Conservation (phyloP, 164 flowering plant genomes). For the Sedum album region DNA sequence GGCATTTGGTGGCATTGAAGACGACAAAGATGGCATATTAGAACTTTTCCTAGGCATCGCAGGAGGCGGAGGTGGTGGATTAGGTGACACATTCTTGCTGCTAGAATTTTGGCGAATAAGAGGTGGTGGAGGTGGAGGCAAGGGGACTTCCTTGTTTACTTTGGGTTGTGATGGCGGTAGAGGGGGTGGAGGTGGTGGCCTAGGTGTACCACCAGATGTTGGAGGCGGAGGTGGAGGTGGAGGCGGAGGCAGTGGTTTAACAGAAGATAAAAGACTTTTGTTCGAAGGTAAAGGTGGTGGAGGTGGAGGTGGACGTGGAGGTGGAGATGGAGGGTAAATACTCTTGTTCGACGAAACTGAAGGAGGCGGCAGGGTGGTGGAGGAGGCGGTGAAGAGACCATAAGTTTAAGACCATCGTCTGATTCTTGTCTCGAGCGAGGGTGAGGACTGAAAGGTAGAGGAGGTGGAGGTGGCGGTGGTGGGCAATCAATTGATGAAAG, state of each 20-base stretch:
- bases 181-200: conserved; percentile 20
- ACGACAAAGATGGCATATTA: background rate
- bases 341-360: background rate
- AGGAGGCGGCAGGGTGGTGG: conserved; percentile 10
- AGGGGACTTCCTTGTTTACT: background rate
- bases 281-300: conserved; percentile 18
- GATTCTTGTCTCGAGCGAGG: conserved; percentile 1
- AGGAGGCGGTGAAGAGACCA: conserved; percentile 15
- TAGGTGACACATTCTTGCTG: background rate
- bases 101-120: conserved; percentile 7
- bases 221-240: conserved; percentile 18
- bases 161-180: conserved; percentile 7
- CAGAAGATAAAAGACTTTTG: conserved; percentile 8
- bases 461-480: conserved; percentile 15
- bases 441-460: conserved; percentile 12
- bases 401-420: background rate
- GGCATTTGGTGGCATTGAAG: background rate
- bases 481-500: background rate
- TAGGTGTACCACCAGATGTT: conserved; percentile 12
- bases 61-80: conserved; percentile 9
- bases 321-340: conserved; percentile 15
- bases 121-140: conserved; percentile 8
- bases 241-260: conserved; percentile 4
- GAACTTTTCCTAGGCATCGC: background rate
- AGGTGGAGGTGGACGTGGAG: background rate